These are phyloP conservation scores for Fusarium illudens DNA, from an alignment of 2,329 filamentous ascomycete species.

Conservation along the genomic window DNA sequence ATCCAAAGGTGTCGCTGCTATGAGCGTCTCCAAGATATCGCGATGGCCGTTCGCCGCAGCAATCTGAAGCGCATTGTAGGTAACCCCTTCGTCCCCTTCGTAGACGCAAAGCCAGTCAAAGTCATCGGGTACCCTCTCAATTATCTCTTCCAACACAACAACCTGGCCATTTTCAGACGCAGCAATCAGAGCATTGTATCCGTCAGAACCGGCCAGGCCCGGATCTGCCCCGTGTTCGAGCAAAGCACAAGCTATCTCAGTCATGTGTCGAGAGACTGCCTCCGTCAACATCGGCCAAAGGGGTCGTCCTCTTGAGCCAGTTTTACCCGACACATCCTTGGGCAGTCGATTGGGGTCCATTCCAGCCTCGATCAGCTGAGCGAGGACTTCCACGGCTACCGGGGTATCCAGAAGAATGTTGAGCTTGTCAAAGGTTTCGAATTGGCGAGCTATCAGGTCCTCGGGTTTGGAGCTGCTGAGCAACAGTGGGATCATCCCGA, in stretches of 20 bases:
- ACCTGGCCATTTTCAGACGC: constrained; percentile 21
- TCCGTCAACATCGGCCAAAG: constrained; percentile 21
- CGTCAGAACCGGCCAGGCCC: constrained; percentile 9
- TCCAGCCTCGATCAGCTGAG: constrained; percentile 14
- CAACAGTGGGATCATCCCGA: constrained; percentile 11
- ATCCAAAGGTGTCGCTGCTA: constrained; percentile 23
- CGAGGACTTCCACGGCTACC: constrained; percentile 11
- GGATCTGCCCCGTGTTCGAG: constrained; percentile 32
- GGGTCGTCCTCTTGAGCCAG: neutral
- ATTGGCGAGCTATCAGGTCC: constrained; percentile 19
- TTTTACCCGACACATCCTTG: neutral
- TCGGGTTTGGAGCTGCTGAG: constrained; percentile 15
- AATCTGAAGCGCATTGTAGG: constrained; percentile 36
- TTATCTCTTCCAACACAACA: constrained; percentile 24
- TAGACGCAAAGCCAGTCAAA: constrained; percentile 30
- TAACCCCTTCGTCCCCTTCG: constrained; percentile 4
- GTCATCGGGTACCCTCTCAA: constrained; percentile 3
- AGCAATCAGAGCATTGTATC: constrained; percentile 25
- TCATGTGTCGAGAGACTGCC: constrained; percentile 11
- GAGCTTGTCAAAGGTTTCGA: constrained; percentile 20
- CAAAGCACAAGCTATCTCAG: constrained; percentile 17
- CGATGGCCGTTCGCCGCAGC: constrained; percentile 27
- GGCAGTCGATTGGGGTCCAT: constrained; percentile 27
- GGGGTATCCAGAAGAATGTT: neutral
- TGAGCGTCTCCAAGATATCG: constrained; percentile 19